Evolutionary conservation across 805 yeast genomes (phyloP).

Genomic region (Pichia cabralensis): DNA sequence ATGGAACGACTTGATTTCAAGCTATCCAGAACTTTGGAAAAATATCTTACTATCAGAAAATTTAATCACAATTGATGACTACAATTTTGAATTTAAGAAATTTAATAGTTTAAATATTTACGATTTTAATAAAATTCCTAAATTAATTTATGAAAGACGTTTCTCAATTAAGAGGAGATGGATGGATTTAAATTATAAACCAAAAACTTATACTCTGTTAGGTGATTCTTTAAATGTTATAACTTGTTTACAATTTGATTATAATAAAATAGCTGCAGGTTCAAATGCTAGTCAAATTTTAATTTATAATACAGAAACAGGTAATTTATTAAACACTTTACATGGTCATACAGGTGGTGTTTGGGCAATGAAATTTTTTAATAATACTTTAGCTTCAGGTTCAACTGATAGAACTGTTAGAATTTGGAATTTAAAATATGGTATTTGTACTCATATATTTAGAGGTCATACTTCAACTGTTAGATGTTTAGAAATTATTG

Average conservation of each 20-base stretch:
- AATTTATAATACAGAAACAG: conserved; percentile 69
- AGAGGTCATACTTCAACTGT: conserved; percentile 90
- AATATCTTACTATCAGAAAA: conserved; percentile 52
- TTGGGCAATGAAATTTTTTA: conserved; percentile 90
- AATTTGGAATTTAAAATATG: conserved; percentile 82
- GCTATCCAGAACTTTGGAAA: conserved; percentile 61
- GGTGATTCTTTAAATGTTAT: conserved; percentile 69
- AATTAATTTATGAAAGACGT: conserved; percentile 48
- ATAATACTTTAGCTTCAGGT: conserved; percentile 81
- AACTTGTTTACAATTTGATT: conserved; percentile 90
- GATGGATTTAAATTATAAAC: conserved; percentile 65
- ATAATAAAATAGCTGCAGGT: conserved; percentile 83
- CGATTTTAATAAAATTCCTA: conserved; percentile 11
- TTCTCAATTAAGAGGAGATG: conserved; percentile 56
- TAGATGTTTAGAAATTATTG: conserved; percentile 77
- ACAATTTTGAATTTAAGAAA: conserved; percentile 27
- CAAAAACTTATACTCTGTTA: conserved; percentile 53
- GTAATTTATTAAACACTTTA: conserved; percentile 50
- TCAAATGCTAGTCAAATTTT: conserved; percentile 81
- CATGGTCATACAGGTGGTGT: conserved; percentile 96
- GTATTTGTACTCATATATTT: conserved; percentile 83
- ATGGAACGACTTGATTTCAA: conserved; percentile 62
- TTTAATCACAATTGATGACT: conserved; percentile 39
- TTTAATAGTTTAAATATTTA: no score
- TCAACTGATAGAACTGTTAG: conserved; percentile 92